Evolutionary conservation across 306 rosid species (phyloP).

Genomic region (Trichosanthes cucumerina): DNA sequence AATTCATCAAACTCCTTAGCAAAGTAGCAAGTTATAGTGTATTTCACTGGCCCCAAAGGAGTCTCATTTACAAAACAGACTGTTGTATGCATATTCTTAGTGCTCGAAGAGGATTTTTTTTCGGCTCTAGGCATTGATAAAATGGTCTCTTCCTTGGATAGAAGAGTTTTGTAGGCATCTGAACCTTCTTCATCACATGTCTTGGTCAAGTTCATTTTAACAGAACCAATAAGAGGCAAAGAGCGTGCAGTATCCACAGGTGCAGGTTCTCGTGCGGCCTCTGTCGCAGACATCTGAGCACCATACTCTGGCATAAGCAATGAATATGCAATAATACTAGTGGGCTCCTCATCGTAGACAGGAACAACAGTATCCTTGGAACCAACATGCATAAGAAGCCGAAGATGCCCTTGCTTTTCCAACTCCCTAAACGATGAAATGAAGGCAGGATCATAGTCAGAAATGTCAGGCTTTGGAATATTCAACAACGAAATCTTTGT

Average conservation of each 20-base stretch:
- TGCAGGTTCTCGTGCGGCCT: constrained; percentile 36
- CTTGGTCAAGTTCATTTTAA: constrained; percentile 9
- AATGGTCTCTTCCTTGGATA: constrained; percentile 49
- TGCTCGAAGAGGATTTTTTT: constrained; percentile 32
- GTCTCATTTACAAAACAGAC: constrained; percentile 79
- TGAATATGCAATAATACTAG: constrained; percentile 79
- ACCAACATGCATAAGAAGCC: constrained; percentile 67
- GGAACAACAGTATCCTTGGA: constrained; percentile 69
- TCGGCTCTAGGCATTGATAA: constrained; percentile 55
- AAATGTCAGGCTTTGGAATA: constrained; percentile 47
- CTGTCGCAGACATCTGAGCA: constrained; percentile 43
- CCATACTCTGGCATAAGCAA: constrained; percentile 51
- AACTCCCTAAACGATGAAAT: constrained; percentile 56
- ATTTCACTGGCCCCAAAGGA: constrained; percentile 60
- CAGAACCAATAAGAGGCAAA: constrained; percentile 35
- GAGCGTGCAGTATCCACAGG: constrained; percentile 25
- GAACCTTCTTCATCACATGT: constrained; percentile 41
- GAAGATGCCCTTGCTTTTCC: constrained; percentile 69
- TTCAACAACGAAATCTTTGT: constrained; percentile 23
- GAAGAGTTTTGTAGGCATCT: constrained; percentile 47
- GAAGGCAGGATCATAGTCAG: constrained; percentile 49
- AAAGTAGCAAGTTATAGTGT: constrained; percentile 63
- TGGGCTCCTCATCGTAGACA: constrained; percentile 86
- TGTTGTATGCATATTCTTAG: constrained; percentile 70
- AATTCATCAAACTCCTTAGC: constrained; percentile 82